Base-by-base conservation (phyloP, 352 stramenopile genomes). In the Phytophthora palmivora region DNA sequence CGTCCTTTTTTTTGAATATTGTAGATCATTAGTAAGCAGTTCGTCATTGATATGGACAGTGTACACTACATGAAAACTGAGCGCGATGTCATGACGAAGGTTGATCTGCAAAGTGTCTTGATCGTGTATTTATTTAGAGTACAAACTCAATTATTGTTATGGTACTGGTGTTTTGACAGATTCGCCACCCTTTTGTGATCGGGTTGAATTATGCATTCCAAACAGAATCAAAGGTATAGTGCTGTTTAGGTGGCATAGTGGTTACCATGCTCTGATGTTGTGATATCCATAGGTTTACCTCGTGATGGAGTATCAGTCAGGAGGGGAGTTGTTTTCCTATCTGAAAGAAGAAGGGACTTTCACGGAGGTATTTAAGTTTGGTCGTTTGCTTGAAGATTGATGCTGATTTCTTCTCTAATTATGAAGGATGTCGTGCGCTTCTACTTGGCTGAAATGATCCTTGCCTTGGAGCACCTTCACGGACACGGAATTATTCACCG, bases 11-110 rank as follows among this genome's bases (percentile, higher is more conserved):
- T 32, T 19, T 54, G 24, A 11, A 21, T 59, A 18, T 22, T 9
- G 18, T 36, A 98, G 79, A 91, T 98, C 28, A 91, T 93, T 50
- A 91, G 86, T 64, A 95, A 95, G 48, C 68, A 82, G 39, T 89
- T 92, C 21, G 53, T 95, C 28, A 88, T 93, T 45, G 81, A 95
- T 48, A 81, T 76, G 58, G 79, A 95, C 37, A 90, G 79, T 53
- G 82, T 92, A 22, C 67, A 84, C 43, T 85, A 93, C 74, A 91
- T 95, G 77, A 80, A 80, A 38, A 86, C 81, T 0, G 87, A 95
- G 64, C 80, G 87, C n/a, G 82, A 95, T 22, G 82, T 95, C 28
- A 93, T 95, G 87, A 92, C 81, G 16, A 92, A 87, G 78, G 80
- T 91, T 36, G 41, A 7, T 10, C 30, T 11, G 24, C 24, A 28